A percentile compares a stretch with the other conserved stretches of the same genome.
Evolutionary conservation across 78 protist species (phyloP).

Genomic region (Cavenderia fasciculata): DNA sequence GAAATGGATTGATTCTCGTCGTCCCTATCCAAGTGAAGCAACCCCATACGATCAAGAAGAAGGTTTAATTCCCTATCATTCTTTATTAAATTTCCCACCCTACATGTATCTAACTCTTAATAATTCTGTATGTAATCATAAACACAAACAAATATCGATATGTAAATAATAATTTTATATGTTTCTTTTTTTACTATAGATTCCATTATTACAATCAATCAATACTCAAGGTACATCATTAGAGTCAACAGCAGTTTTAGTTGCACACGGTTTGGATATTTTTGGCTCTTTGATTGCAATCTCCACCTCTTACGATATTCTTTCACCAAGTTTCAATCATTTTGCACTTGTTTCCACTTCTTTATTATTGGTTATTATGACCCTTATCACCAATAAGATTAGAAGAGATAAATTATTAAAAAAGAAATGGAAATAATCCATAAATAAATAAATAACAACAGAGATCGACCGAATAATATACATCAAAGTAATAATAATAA

Average conservation of each 20-base stretch:
- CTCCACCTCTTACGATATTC: conserved; percentile 47
- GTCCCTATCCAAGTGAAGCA: conserved; percentile 50
- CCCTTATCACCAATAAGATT: conserved; percentile 4
- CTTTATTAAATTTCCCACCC: conserved; percentile 39
- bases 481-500: background rate
- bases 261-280: conserved; percentile 33
- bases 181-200: background rate
- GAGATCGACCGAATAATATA: too few relatives aligned
- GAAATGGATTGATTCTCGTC: conserved; percentile 30
- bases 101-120: conserved; percentile 28
- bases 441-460: conserved; percentile 9
- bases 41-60: conserved; percentile 59
- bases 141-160: too few relatives aligned
- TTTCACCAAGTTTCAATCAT: conserved; percentile 39
- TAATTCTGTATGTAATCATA: background rate
- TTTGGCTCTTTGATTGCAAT: conserved; percentile 32
- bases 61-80: conserved; percentile 37
- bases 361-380: conserved; percentile 1
- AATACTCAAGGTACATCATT: conserved; percentile 18
- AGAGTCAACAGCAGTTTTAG: conserved; percentile 48
- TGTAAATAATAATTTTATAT: too few relatives aligned
- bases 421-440: conserved; percentile 60
- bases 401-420: background rate
- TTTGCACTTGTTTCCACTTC: conserved; percentile 34
- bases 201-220: background rate